Evolutionary conservation across 805 yeast genomes (phyloP), one percentile per base, ranked within the genome.

Genomic region (Zygoascus tannicola): DNA sequence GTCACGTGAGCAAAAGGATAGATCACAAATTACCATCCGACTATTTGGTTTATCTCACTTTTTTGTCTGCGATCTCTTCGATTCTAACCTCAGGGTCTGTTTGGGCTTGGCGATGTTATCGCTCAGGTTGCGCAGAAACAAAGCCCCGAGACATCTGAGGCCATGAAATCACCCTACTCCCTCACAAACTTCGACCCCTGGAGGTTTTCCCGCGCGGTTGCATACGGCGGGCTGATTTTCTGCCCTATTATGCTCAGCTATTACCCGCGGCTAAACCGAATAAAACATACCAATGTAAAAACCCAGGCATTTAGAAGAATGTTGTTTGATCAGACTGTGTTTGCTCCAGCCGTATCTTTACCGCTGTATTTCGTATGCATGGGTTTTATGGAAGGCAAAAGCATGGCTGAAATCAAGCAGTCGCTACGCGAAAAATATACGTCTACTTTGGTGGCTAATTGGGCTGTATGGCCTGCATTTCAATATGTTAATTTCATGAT

Each of bases 401-500:
- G 73, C 0, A 32, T 63, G 3, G 58, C 59, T 0, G 67, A 66
- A 19, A 66, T 78, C 14, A 56, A 59, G 42, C 45, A 52, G n/a
- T 52, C 56, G 14, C 49, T 64, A 21, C 32, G 42, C 12, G 35
- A 48, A 14, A 76, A 79, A 68, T 76, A 78, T 51, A 35, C 48
- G 34, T 67, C 71, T 4, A 85, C 94, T 0, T 62, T 86, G 35
- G 50, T 65, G 39, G 72, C 82, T n/a, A 85, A 85, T 58, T 87
- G 94, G 94, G 52, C 68, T 41, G 81, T 87, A 15, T 88, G 97
- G 97, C 96, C 96, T 0, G 64, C 75, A 0, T 80, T 87, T 55
- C 96, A 88, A 61, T 48, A 75, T 40, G 50, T 78, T 47, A 88
- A 88, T 62, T 84, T 88, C 56, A 71, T 75, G 30, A 52, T 82